These are phyloP conservation scores for Phytophthora quininea DNA, from an alignment of 352 stramenopile species.

Conservation along the genomic window DNA sequence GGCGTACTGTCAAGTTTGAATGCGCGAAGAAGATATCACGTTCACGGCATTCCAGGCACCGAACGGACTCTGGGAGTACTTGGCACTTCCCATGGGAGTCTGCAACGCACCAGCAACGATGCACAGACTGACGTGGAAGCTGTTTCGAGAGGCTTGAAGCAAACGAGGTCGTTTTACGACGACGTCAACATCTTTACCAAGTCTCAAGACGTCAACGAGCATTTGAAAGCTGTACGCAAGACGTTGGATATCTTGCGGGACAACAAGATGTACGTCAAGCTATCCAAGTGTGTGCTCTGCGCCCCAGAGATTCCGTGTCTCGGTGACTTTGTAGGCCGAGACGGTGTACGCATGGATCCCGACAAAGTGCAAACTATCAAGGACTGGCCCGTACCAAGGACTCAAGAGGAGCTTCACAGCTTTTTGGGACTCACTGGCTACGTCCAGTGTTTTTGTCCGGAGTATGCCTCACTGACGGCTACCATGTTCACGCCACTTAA, in stretches of 20 bases:
- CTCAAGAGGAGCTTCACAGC: slow-evolving; percentile 6
- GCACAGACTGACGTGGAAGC: neutral
- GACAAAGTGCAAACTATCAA: slow-evolving; percentile 9
- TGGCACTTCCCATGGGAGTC: no score
- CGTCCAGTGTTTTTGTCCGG: slow-evolving; percentile 3
- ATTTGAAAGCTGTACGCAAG: no score
- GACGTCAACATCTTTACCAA: neutral
- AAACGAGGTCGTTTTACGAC: neutral
- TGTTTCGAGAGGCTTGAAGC: neutral
- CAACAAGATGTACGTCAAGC: slow-evolving; percentile 11
- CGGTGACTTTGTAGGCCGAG: slow-evolving; percentile 12
- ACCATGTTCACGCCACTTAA: neutral
- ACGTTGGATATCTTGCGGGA: neutral
- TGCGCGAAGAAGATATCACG: no score
- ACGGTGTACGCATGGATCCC: slow-evolving; percentile 16
- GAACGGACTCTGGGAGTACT: no score
- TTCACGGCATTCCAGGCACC: no score
- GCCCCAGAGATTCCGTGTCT: slow-evolving; percentile 16
- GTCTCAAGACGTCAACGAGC: no score
- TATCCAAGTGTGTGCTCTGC: slow-evolving; percentile 22
- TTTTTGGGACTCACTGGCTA: slow-evolving; percentile 8
- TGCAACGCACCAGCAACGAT: no score
- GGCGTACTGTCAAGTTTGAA: no score
- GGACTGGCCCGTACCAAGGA: slow-evolving; percentile 5
- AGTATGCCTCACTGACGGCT: neutral